A percentile compares a stretch with the other conserved stretches of the same genome.
Evolutionary conservation across 140 eudicot genomes (phyloP).

Genomic region (Senecio squalidus): DNA sequence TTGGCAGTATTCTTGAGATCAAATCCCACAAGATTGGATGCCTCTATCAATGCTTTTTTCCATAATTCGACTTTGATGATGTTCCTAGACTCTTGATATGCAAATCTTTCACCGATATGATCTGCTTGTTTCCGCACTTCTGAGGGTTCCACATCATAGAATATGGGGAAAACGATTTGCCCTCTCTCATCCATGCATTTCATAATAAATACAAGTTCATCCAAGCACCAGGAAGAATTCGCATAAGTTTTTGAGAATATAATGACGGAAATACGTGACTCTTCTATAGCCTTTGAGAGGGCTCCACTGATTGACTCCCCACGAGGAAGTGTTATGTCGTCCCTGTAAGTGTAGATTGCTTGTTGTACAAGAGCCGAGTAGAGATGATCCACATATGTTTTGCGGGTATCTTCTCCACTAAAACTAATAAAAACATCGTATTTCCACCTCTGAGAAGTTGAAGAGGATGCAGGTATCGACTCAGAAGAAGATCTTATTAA

Average conservation of each 20-base stretch:
- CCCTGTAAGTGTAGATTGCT: background rate
- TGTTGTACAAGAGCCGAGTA: background rate
- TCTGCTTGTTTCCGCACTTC: background rate
- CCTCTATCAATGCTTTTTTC: conserved; percentile 8
- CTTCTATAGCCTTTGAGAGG: conserved; percentile 8
- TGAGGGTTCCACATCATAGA: conserved; percentile 1
- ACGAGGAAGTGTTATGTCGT: too few relatives aligned
- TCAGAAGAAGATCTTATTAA: too few relatives aligned
- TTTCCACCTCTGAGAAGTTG: background rate
- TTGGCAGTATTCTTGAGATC: background rate
- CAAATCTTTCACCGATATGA: conserved; percentile 5
- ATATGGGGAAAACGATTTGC: conserved; percentile 12
- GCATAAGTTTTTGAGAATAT: conserved; percentile 15
- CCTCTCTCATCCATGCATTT: conserved; percentile 9
- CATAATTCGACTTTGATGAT: background rate
- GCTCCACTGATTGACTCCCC: background rate
- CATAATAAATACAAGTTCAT: conserved; percentile 17
- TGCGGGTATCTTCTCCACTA: background rate
- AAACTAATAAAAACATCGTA: conserved; percentile 14
- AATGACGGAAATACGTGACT: conserved; percentile 8
- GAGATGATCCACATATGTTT: conserved; percentile 12
- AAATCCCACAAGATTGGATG: conserved; percentile 12
- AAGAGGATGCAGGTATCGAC: background rate
- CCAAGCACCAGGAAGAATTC: conserved; percentile 10
- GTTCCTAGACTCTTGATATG: background rate